phyloP scores from a whole-genome alignment of 495 filamentous ascomycete genomes.

The Viridothelium virens region DNA sequence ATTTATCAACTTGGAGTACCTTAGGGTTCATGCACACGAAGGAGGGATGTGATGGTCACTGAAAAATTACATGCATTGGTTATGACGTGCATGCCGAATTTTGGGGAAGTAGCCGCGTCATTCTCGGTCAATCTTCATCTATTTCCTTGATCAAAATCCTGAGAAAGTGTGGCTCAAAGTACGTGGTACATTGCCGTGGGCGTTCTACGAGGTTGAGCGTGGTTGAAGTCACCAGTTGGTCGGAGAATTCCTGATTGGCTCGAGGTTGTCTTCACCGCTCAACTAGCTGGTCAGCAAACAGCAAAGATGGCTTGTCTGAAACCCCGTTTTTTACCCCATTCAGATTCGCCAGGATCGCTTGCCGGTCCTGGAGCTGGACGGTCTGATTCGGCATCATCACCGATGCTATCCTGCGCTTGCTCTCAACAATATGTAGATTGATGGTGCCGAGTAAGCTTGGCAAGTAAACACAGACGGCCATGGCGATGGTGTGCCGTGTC shows the following conservation, averaged over 20 bases:
- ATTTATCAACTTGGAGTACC: no score
- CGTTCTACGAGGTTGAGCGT: background rate
- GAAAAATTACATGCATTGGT: no score
- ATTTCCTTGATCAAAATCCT: no score
- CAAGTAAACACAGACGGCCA: background rate
- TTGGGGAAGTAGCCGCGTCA: background rate
- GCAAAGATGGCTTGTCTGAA: conserved; percentile 3
- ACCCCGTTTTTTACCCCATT: background rate
- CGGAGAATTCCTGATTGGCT: conserved; percentile 10
- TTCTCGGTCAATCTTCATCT: background rate
- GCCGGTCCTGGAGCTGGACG: background rate
- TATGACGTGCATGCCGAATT: no score
- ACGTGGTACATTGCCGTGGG: background rate
- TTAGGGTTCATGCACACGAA: no score
- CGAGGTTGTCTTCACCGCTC: background rate
- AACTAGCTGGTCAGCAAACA: background rate
- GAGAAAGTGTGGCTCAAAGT: no score
- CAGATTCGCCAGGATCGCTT: background rate
- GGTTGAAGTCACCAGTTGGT: background rate
- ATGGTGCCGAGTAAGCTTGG: background rate
- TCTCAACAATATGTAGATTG: background rate
- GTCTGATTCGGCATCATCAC: background rate
- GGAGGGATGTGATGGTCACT: no score
- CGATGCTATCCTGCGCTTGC: background rate
- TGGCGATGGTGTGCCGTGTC: background rate